Evolutionary conservation across 352 stramenopile species (phyloP).

Genomic region (Phytophthora sp.): DNA sequence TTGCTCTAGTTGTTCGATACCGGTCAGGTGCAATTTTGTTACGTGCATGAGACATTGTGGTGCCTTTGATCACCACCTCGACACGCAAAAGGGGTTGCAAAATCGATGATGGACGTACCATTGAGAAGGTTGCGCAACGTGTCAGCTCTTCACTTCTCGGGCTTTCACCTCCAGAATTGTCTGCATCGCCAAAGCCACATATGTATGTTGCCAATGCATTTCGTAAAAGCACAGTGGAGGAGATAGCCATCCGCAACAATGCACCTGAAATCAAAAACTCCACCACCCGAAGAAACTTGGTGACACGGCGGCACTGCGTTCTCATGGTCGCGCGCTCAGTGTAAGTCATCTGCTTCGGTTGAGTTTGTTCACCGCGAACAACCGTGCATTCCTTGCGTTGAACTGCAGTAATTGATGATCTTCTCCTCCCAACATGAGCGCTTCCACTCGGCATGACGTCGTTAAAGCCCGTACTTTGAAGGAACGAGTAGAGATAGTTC

Average conservation of each 20-base stretch:
- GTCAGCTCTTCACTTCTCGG: constrained; percentile 1
- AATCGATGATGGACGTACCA: not conserved
- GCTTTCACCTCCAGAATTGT: constrained; percentile 4
- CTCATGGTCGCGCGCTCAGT: constrained; percentile 93
- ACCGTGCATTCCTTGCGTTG: constrained; percentile 26
- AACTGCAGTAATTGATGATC: constrained; percentile 16
- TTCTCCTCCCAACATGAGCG: constrained; percentile 4
- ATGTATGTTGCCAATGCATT: constrained; percentile 54
- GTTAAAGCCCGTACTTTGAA: constrained; percentile 68
- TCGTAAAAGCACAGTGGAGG: constrained; percentile 51
- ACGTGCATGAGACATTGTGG: not conserved
- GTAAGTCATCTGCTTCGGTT: constrained; percentile 90
- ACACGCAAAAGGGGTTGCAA: constrained; percentile 79
- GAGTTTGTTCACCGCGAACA: constrained; percentile 11
- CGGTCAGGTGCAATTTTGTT: not conserved
- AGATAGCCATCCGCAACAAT: constrained; percentile 73
- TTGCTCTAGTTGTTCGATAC: constrained; percentile 4
- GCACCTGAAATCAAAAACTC: constrained; percentile 91
- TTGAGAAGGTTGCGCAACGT: not conserved
- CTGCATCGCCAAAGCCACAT: constrained; percentile 4
- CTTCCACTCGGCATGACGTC: constrained; percentile 15
- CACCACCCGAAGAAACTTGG: constrained; percentile 91
- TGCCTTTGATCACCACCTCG: constrained; percentile 54
- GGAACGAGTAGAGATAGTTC: constrained; percentile 60
- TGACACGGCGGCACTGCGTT: constrained; percentile 91